Conservation (phyloP, 768 basidiomycete genomes). For the Pulveroboletus sp. region DNA sequence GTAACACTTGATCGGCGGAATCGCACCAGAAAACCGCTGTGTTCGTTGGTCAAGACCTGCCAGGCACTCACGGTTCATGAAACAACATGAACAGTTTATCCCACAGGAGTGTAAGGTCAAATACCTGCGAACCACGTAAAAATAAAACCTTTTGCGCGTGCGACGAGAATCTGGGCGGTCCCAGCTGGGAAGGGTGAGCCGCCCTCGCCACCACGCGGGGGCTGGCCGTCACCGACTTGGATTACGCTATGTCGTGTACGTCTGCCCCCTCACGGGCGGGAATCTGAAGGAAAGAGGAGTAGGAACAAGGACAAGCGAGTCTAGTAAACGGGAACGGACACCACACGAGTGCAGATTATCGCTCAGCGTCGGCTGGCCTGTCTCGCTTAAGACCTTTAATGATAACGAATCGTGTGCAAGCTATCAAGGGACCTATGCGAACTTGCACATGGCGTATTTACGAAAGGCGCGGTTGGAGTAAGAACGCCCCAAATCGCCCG, state of each 20-base stretch:
- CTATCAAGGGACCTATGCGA: conserved; percentile 1
- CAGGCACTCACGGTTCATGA: too few species aligned
- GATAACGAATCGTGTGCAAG: conserved; percentile 1
- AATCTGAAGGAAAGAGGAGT: neutral
- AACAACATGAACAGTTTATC: neutral
- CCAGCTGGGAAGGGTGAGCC: neutral
- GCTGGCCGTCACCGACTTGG: neutral
- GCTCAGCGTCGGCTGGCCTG: conserved; percentile 1
- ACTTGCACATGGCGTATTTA: neutral
- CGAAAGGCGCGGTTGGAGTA: too few species aligned
- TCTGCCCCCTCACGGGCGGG: too few species aligned
- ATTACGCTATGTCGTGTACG: neutral
- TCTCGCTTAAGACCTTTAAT: conserved; percentile 1
- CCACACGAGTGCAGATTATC: conserved; percentile 12
- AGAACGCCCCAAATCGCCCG: neutral
- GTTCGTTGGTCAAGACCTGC: too few species aligned
- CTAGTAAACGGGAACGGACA: too few species aligned
- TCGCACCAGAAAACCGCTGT: neutral
- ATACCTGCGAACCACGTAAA: neutral
- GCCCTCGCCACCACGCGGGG: neutral
- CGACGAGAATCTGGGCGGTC: neutral
- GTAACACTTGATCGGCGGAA: neutral
- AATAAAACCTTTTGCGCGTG: neutral
- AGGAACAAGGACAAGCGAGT: too few species aligned
- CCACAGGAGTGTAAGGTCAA: too few species aligned